phyloP scores from a whole-genome alignment of 306 rosid genomes.

The Abrus pulchellus region DNA sequence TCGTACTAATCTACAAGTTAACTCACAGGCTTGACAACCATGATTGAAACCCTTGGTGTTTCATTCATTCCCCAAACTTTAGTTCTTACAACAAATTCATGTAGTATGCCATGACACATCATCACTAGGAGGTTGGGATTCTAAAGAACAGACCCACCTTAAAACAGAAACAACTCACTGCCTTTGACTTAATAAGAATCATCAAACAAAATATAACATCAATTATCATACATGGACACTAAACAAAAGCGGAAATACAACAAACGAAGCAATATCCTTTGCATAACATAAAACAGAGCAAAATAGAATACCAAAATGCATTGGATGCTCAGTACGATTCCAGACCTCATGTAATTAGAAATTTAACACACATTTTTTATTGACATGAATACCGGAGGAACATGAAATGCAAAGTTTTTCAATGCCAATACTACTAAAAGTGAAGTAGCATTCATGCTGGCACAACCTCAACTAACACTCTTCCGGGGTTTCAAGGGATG shows the following conservation, averaged over 20 bases:
- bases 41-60: not conserved
- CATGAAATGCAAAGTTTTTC: constrained; percentile 21
- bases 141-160: not conserved
- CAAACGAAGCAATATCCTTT: not conserved
- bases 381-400: constrained; percentile 44
- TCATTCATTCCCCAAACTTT: not conserved
- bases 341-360: constrained; percentile 20
- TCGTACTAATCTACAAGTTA: not conserved
- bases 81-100: not conserved
- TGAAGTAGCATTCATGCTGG: constrained; percentile 45
- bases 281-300: not conserved
- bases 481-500: constrained; percentile 23
- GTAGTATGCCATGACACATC: not conserved
- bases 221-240: constrained; percentile 23
- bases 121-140: not conserved
- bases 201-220: not conserved
- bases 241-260: not conserved
- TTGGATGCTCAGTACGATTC: not conserved
- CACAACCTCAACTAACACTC: constrained; percentile 53
- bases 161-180: not conserved
- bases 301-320: not conserved
- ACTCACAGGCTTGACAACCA: not conserved
- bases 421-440: constrained; percentile 47
- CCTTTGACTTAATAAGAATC: not conserved
- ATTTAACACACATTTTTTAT: constrained; percentile 48